Conservation (phyloP, 1,139 yeast genomes). For the Candida labiduridarum region DNA sequence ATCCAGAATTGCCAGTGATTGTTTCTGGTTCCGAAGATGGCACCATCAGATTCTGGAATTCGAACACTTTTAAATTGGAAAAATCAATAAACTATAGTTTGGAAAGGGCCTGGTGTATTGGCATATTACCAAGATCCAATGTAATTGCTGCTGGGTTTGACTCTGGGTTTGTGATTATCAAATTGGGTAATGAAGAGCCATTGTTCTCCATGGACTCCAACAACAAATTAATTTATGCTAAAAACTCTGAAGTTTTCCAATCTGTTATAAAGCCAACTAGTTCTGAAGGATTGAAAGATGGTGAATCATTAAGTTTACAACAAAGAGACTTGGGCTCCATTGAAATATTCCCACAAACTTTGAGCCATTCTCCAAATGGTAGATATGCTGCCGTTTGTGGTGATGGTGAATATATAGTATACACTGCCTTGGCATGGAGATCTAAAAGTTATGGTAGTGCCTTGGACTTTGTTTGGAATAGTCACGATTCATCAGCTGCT, state of each 20-base stretch:
- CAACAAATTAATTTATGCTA: slow-evolving; percentile 89
- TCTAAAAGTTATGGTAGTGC: slow-evolving; percentile 92
- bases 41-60: slow-evolving; percentile 76
- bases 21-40: slow-evolving; percentile 86
- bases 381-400: slow-evolving; percentile 97
- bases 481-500: slow-evolving; percentile 69
- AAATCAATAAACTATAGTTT: slow-evolving; percentile 87
- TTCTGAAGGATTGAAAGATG: slow-evolving; percentile 71
- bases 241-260: slow-evolving; percentile 86
- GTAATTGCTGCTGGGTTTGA: slow-evolving; percentile 92
- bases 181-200: slow-evolving; percentile 94
- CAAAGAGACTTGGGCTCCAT: slow-evolving; percentile 90
- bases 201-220: slow-evolving; percentile 89
- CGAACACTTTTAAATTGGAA: slow-evolving; percentile 81
- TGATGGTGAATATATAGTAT: slow-evolving; percentile 95
- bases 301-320: slow-evolving; percentile 72
- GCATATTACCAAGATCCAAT: slow-evolving; percentile 75
- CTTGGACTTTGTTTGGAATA: slow-evolving; percentile 87
- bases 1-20: slow-evolving; percentile 90
- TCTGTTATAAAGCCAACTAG: slow-evolving; percentile 74
- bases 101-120: slow-evolving; percentile 96
- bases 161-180: slow-evolving; percentile 84
- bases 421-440: slow-evolving; percentile 98
- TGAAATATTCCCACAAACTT: slow-evolving; percentile 86
- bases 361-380: slow-evolving; percentile 94